Conservation (phyloP, 148 eudicot genomes). For the Rhododendron ovatum region DNA sequence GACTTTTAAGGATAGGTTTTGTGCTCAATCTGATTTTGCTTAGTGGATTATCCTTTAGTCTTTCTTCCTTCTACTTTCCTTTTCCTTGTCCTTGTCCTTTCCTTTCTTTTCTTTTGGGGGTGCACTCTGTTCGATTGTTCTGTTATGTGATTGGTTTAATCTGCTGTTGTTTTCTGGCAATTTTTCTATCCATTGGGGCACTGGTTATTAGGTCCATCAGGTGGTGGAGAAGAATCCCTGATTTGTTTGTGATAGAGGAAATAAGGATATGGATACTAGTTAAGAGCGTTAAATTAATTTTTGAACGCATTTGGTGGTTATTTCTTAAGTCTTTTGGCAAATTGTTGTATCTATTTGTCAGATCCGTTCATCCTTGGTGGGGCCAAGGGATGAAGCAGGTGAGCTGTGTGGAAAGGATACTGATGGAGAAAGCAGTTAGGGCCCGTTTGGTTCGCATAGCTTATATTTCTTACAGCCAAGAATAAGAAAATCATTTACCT, state of each 20-base stretch:
- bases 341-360: neutral
- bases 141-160: conserved; percentile 1
- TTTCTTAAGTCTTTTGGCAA: neutral
- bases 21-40: neutral
- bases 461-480: neutral
- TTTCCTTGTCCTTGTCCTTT: neutral
- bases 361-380: neutral
- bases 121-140: neutral
- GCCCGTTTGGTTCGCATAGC: neutral
- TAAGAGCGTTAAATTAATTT: neutral
- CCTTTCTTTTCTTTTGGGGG: neutral
- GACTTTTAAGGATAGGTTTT: neutral
- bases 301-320: neutral
- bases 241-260: neutral
- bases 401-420: neutral
- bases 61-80: neutral
- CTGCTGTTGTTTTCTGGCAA: neutral
- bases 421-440: neutral
- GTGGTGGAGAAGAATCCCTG: neutral
- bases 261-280: neutral
- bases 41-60: neutral
- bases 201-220: neutral
- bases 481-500: neutral
- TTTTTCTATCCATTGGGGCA: neutral
- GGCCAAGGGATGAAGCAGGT: neutral